These are phyloP conservation scores for Poa annua DNA, from an alignment of 176 grass and related monocot genomes.

Conservation along the genomic window DNA sequence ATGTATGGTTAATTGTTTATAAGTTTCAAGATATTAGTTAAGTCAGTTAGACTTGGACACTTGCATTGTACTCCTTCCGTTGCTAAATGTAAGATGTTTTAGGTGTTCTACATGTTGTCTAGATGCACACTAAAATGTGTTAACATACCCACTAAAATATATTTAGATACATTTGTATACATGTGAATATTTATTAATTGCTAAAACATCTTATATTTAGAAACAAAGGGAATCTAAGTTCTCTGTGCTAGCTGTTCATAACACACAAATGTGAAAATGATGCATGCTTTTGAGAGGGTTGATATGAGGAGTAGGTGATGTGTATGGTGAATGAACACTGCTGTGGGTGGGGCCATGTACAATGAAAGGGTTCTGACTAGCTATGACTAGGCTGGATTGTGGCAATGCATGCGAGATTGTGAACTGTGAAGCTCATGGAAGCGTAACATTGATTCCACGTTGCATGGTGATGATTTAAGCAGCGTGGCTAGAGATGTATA, in stretches of 20 bases:
- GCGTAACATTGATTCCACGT: not conserved
- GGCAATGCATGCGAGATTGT: slow-evolving; percentile 34
- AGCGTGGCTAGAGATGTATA: not conserved
- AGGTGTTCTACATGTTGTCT: too few species aligned
- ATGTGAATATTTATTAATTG: too few species aligned
- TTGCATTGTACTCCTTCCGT: not conserved
- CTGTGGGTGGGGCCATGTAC: slow-evolving; percentile 22
- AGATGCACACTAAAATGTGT: too few species aligned
- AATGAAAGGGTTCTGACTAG: slow-evolving; percentile 36
- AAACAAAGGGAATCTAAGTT: not conserved
- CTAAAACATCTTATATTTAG: too few species aligned
- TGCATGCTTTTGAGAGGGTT: not conserved
- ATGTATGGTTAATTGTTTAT: too few species aligned
- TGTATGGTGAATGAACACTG: slow-evolving; percentile 23
- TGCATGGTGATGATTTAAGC: slow-evolving; percentile 13
- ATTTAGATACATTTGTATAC: too few species aligned
- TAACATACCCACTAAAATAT: too few species aligned
- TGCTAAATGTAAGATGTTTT: too few species aligned
- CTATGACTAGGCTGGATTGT: slow-evolving; percentile 34
- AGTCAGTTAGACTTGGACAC: not conserved
- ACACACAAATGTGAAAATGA: not conserved
- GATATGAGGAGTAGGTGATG: not conserved
- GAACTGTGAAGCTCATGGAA: slow-evolving; percentile 35
- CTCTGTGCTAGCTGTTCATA: not conserved
- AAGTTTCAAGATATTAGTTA: not conserved